phyloP scores from a whole-genome alignment of 148 eudicot species.

The Camellia japonica region DNA sequence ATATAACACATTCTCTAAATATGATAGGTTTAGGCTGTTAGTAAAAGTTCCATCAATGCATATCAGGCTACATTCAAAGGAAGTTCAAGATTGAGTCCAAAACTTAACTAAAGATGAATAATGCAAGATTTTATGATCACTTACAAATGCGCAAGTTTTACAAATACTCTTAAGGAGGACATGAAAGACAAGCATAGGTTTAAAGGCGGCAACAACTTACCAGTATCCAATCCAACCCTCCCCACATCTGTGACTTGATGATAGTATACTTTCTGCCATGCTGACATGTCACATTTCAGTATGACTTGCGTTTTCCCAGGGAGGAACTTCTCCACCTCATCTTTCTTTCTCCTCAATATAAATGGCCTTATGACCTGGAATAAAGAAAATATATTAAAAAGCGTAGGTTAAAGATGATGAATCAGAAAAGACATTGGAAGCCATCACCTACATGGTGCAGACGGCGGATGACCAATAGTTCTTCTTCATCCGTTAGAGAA shows the following conservation, averaged over 20 bases:
- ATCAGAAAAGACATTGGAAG: constrained; percentile 6
- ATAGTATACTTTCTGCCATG: constrained; percentile 98
- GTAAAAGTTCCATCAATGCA: too few relatives aligned
- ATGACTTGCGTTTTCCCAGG: constrained; percentile 92
- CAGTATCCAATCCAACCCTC: constrained; percentile 87
- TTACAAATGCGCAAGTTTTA: not conserved
- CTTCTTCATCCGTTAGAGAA: constrained; percentile 85
- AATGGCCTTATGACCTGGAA: constrained; percentile 95
- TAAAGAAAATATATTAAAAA: constrained; percentile 13
- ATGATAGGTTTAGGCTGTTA: not conserved
- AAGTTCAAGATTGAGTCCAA: not conserved
- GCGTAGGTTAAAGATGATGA: not conserved
- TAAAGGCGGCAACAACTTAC: constrained; percentile 36
- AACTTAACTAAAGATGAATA: not conserved
- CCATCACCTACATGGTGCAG: constrained; percentile 74
- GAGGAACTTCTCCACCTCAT: constrained; percentile 95
- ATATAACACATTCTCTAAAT: not conserved
- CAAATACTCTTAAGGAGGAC: not conserved
- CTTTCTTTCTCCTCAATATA: constrained; percentile 90
- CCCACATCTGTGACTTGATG: constrained; percentile 88
- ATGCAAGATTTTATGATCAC: not conserved
- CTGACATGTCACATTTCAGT: constrained; percentile 93
- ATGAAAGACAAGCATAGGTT: constrained; percentile 30
- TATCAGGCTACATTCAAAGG: not conserved
- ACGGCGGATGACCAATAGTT: constrained; percentile 88